A percentile compares a stretch with the other conserved stretches of the same genome.
These are phyloP conservation scores for Chondrostereum purpureum DNA, from an alignment of 1,284 basidiomycete genomes.

Conservation along the genomic window DNA sequence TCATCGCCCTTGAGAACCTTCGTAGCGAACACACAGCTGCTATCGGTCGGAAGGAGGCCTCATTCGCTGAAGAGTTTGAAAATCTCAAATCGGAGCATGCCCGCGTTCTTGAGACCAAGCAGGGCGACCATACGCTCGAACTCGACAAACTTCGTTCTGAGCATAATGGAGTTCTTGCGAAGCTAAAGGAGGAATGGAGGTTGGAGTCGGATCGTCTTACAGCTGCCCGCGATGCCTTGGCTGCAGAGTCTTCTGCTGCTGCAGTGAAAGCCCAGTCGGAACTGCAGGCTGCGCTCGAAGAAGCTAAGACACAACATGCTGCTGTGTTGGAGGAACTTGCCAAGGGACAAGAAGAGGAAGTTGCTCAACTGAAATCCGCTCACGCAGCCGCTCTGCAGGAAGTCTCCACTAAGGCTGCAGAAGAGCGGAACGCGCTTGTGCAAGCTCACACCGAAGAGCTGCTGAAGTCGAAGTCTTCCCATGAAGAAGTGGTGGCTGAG, in stretches of 20 bases:
- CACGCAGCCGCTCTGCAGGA: conserved; percentile 34
- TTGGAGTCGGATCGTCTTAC: conserved; percentile 46
- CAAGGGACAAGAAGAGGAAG: conserved; percentile 46
- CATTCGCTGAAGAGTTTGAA: conserved; percentile 57
- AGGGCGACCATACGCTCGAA: conserved; percentile 50
- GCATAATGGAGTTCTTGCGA: conserved; percentile 37
- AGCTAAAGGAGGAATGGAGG: conserved; percentile 44
- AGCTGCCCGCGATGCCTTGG: conserved; percentile 35
- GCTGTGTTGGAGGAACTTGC: conserved; percentile 47
- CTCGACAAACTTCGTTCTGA: conserved; percentile 39
- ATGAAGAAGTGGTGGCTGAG: conserved; percentile 37
- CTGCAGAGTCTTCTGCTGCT: conserved; percentile 36
- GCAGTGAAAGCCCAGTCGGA: conserved; percentile 37
- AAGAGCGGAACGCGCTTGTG: conserved; percentile 18
- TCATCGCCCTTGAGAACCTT: conserved; percentile 49
- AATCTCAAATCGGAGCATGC: conserved; percentile 57
- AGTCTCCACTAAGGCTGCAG: conserved; percentile 20
- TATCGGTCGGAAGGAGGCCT: conserved; percentile 54
- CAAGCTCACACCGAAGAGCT: conserved; percentile 34
- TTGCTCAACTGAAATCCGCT: conserved; percentile 36
- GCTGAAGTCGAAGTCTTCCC: conserved; percentile 36
- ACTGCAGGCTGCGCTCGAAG: conserved; percentile 42
- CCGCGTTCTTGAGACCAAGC: conserved; percentile 43
- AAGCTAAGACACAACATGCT: conserved; percentile 51
- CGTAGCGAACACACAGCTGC: conserved; percentile 66